Evolutionary conservation across 257 asterid genomes (phyloP), one percentile per base, ranked within the genome.

Genomic region (Solanum commersonii): DNA sequence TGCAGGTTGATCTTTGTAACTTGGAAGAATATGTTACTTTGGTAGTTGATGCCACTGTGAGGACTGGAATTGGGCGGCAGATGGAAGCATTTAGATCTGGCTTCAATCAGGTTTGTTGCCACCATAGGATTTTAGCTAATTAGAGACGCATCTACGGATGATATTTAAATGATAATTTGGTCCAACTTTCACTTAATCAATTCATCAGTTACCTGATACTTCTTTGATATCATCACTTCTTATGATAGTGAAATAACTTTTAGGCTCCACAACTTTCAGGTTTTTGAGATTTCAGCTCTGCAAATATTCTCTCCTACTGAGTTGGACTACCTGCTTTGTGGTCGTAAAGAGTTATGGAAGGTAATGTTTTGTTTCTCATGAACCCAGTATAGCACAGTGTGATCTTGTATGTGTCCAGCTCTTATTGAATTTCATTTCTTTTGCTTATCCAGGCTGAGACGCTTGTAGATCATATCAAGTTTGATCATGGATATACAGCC

Each of bases 321-420:
- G 95, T 92, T 97, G 96, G 99, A 97, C 93, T 92, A 95, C 89
- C 93, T 97, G 87, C 96, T 97, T 73, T 97, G 99, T 87, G 99
- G 99, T 73, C 99, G 98, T 85, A 92, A 98, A 91, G 99, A 96
- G 93, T 81, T 95, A 83, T 98, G 99, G 99, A 94, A 95, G 99
- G 99, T 98, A 88, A 87, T 79, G 25, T 74, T 85, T 44, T 87
- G 84, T 70, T 70, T 88, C 46, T 87, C 56, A 35, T 67, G 88
- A 91, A 82, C 12, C 85, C 42, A 49, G 44, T 79, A 18, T 81
- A 16, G 44, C 16, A 40, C 40, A 22, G n/a, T 29, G 81, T 86
- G 78, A 72, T 42, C 20, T 87, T 63, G 40, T 35, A 46, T 29
- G 34, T 42, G 87, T 35, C 84, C 70, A 87, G 52, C 85, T n/a